Evolutionary conservation across 2,329 filamentous ascomycete genomes (phyloP), one percentile per base, ranked within the genome.

Genomic region (Scedosporium minutisporum): DNA sequence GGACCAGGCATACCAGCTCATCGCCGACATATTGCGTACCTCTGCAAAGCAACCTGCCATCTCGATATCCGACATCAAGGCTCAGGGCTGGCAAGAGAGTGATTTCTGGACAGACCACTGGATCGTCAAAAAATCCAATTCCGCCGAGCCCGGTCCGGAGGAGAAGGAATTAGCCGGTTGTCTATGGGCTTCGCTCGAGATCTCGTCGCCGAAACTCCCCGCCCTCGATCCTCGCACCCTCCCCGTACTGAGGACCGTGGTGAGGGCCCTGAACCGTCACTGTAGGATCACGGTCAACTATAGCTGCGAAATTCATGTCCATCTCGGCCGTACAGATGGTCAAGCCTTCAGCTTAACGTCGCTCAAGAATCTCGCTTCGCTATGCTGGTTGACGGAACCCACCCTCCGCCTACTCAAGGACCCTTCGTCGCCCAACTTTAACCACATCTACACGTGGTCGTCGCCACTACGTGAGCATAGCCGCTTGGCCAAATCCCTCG

Each of bases 81-180:
- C 63, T 7, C 51, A 57, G 7, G 65, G 66, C 3, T 57, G 61
- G 9, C 63, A 68, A 5, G 73, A 74, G 62, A 65, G 67, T 18
- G 68, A 74, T 23, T 74, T 69, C 61, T 76, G 73, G 74, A 64
- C 64, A n/a, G 68, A 70, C 1, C 68, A 71, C 61, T 77, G 75
- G 75, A 72, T 76, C 27, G 72, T 77, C 44, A 76, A 77, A 63
- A 73, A 72, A 61, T 72, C 75, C 44, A 76, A 75, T 64, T 77
- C 75, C n/a, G 73, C 74, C 3, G 68, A 70, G 57, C 70, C 73
- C 2, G 64, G 65, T 10, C 66, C 68, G 3, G 64, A 66, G 7
- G 69, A 74, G 41, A 64, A 63, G 7, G 64, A 66, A 2, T 65
- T 65, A 12, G 23, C 66, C n/a, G 67, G 67, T n/a, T 71, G 71